phyloP scores from a whole-genome alignment of 495 filamentous ascomycete genomes.

The Evansstolkia leycettana region DNA sequence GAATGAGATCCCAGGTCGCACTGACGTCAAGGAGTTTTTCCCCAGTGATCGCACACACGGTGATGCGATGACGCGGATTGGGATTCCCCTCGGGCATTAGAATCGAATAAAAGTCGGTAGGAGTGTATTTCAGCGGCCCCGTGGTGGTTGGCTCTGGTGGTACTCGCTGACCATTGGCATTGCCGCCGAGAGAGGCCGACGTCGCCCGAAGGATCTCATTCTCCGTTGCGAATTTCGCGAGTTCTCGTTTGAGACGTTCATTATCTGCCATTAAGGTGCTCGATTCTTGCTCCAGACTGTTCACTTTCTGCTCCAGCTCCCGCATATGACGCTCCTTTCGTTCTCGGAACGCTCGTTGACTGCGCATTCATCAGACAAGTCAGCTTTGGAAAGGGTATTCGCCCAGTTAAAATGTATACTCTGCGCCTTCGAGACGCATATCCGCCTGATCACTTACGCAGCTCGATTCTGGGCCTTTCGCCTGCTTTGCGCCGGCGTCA shows the following conservation, averaged over 20 bases:
- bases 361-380: conserved; percentile 17
- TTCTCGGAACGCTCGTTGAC: conserved; percentile 93
- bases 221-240: conserved; percentile 71
- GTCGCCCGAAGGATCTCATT: conserved; percentile 91
- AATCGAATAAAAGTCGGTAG: conserved; percentile 48
- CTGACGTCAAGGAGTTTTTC: conserved; percentile 66
- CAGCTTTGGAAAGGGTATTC: too few species aligned
- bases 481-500: conserved; percentile 69
- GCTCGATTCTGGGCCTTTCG: conserved; percentile 94
- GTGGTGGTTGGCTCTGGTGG: conserved; percentile 20
- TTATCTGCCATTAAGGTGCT: conserved; percentile 54
- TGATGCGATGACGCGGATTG: conserved; percentile 55
- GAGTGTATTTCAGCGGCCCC: conserved; percentile 63
- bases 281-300: conserved; percentile 50
- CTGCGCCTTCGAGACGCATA: too few species aligned
- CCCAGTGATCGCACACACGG: conserved; percentile 50
- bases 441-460: conserved; percentile 53
- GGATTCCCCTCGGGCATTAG: conserved; percentile 24
- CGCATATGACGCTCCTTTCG: conserved; percentile 90
- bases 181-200: conserved; percentile 18
- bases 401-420: too few species aligned
- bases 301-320: conserved; percentile 81
- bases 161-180: conserved; percentile 12
- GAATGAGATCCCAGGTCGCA: conserved; percentile 86
- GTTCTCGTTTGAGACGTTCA: conserved; percentile 69